phyloP scores from a whole-genome alignment of 2,329 filamentous ascomycete genomes.

The Aureobasidium lini region DNA sequence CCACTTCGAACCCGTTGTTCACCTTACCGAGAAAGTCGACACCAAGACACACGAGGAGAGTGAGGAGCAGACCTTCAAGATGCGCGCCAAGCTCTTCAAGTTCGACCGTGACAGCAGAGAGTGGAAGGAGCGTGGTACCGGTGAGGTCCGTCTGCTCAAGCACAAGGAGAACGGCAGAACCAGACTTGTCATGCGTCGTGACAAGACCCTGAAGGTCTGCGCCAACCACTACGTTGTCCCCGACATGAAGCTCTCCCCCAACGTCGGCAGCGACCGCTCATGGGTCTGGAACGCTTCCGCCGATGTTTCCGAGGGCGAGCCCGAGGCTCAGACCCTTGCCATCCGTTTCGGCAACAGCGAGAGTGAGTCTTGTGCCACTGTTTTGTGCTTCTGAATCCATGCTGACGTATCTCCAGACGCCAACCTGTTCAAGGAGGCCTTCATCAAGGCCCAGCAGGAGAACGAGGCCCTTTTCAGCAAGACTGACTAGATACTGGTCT shows the following conservation, averaged over 20 bases:
- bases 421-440: slow-evolving; percentile 94
- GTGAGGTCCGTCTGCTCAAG: slow-evolving; percentile 92
- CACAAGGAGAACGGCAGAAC: slow-evolving; percentile 99
- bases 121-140: slow-evolving; percentile 99
- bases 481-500: slow-evolving; percentile 13
- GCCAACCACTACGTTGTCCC: slow-evolving; percentile 99
- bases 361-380: slow-evolving; percentile 51
- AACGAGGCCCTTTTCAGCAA: slow-evolving; percentile 75
- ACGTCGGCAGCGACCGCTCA: slow-evolving; percentile 94
- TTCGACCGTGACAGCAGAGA: slow-evolving; percentile 86
- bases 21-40: slow-evolving; percentile 93
- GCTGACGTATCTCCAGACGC: slow-evolving; percentile 55
- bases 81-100: slow-evolving; percentile 99
- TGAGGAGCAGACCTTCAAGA: slow-evolving; percentile 97
- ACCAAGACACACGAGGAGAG: slow-evolving; percentile 97
- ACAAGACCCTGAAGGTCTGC: slow-evolving; percentile 99
- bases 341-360: slow-evolving; percentile 98
- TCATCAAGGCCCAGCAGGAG: slow-evolving; percentile 93
- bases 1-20: slow-evolving; percentile 95
- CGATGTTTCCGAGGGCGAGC: slow-evolving; percentile 96
- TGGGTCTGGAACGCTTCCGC: slow-evolving; percentile 99
- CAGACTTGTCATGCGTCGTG: slow-evolving; percentile 92
- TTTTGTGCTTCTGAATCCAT: neutral
- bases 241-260: slow-evolving; percentile 97
- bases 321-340: slow-evolving; percentile 89